Conservation (phyloP, 164 flowering plant species). For the Magnolia sinica region DNA sequence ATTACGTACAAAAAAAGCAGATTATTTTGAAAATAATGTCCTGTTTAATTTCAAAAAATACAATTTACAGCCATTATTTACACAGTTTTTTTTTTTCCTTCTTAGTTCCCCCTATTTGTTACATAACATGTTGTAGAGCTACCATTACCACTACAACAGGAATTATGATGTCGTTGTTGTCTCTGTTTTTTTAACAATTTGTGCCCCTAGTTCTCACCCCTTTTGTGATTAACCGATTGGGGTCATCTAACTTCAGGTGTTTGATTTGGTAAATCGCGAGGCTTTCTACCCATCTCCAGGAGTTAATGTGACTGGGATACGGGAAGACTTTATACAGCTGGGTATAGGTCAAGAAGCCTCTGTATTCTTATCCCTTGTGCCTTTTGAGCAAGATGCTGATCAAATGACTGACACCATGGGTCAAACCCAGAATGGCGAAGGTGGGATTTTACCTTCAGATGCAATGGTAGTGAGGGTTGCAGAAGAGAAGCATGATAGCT, state of each 20-base stretch:
- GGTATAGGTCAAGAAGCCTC: slow-evolving; percentile 70
- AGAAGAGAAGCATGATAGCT: slow-evolving; percentile 30
- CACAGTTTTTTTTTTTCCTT: not conserved
- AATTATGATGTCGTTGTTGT: not conserved
- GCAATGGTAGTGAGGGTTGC: slow-evolving; percentile 26
- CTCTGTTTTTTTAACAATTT: not conserved
- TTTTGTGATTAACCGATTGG: not conserved
- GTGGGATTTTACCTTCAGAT: slow-evolving; percentile 37
- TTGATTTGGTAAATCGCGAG: slow-evolving; percentile 88
- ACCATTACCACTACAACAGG: not conserved
- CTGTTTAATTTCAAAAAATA: no score
- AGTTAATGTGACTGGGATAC: slow-evolving; percentile 72
- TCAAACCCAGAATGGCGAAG: slow-evolving; percentile 28
- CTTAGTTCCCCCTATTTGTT: not conserved
- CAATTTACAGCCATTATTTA: no score
- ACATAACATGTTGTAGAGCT: not conserved
- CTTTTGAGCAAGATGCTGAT: slow-evolving; percentile 41
- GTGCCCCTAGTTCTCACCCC: not conserved
- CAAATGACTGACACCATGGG: slow-evolving; percentile 24
- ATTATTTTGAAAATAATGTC: no score
- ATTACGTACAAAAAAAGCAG: no score
- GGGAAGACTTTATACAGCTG: slow-evolving; percentile 70
- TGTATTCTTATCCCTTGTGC: slow-evolving; percentile 59
- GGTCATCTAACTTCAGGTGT: slow-evolving; percentile 53
- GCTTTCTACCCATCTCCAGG: slow-evolving; percentile 65